phyloP scores from a whole-genome alignment of 2,329 filamentous ascomycete species.

The Exophiala viscosa region DNA sequence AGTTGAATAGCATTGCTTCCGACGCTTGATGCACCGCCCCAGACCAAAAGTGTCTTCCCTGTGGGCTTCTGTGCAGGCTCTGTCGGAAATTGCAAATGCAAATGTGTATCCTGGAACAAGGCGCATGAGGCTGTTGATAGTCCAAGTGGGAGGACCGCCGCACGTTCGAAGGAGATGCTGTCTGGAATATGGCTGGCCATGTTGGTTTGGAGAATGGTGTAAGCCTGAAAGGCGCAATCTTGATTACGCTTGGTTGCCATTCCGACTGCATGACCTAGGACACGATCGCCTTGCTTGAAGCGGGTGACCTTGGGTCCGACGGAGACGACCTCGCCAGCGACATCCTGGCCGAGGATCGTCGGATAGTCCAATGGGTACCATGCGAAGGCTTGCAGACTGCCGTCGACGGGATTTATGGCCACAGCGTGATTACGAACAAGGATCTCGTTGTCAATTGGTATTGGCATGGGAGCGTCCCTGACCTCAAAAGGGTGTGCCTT shows the following conservation, averaged over 20 bases:
- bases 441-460: constrained; percentile 23
- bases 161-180: constrained; percentile 32
- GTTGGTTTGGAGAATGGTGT: constrained; percentile 26
- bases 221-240: constrained; percentile 32
- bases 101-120: constrained; percentile 31
- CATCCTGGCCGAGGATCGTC: constrained; percentile 20
- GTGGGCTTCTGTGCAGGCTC: neutral
- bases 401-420: constrained; percentile 36
- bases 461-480: constrained; percentile 11
- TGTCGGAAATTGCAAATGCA: constrained; percentile 28
- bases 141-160: constrained; percentile 36
- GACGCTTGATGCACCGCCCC: constrained; percentile 44
- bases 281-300: constrained; percentile 31
- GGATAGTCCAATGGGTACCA: constrained; percentile 27
- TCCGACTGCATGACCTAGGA: constrained; percentile 28
- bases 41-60: constrained; percentile 33
- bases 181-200: constrained; percentile 32
- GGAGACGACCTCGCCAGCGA: constrained; percentile 20
- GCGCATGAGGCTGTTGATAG: constrained; percentile 34
- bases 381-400: constrained; percentile 31
- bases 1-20: constrained; percentile 42
- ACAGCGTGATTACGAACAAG: constrained; percentile 28
- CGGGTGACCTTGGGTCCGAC: constrained; percentile 23
- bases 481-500: constrained; percentile 20
- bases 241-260: constrained; percentile 9